Conservation (phyloP, 306 rosid genomes). For the Sicyos baderoa region DNA sequence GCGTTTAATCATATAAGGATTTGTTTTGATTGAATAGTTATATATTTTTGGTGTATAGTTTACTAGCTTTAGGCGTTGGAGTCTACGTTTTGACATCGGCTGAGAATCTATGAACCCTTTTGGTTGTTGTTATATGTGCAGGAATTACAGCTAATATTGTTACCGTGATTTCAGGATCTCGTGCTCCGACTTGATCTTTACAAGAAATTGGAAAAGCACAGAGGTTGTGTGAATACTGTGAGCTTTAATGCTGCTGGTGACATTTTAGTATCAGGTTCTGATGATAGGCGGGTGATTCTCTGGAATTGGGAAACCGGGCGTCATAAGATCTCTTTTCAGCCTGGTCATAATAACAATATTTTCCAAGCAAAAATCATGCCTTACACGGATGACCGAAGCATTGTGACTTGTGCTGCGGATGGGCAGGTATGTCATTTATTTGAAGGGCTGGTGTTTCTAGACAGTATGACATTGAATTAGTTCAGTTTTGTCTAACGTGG, state of each 20-base stretch:
- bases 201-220: constrained; percentile 58
- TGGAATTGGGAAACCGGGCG: constrained; percentile 76
- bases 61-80: neutral
- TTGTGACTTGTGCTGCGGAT: constrained; percentile 88
- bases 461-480: neutral
- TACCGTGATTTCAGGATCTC: constrained; percentile 43
- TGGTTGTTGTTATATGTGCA: neutral
- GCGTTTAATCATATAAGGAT: neutral
- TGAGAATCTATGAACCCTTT: neutral
- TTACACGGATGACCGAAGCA: constrained; percentile 51
- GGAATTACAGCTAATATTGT: neutral
- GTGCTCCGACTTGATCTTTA: constrained; percentile 62
- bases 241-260: constrained; percentile 72
- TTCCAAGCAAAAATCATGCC: constrained; percentile 85
- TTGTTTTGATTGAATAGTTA: neutral
- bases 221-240: constrained; percentile 75
- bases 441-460: neutral
- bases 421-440: constrained; percentile 52
- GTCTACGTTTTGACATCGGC: neutral
- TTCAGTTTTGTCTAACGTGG: neutral
- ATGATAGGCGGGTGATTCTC: constrained; percentile 62
- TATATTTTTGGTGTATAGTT: neutral
- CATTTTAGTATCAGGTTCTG: constrained; percentile 72
- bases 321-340: constrained; percentile 43
- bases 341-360: constrained; percentile 64